Evolutionary conservation across 495 filamentous ascomycete species (phyloP).

Genomic region (Penicillium herquei): DNA sequence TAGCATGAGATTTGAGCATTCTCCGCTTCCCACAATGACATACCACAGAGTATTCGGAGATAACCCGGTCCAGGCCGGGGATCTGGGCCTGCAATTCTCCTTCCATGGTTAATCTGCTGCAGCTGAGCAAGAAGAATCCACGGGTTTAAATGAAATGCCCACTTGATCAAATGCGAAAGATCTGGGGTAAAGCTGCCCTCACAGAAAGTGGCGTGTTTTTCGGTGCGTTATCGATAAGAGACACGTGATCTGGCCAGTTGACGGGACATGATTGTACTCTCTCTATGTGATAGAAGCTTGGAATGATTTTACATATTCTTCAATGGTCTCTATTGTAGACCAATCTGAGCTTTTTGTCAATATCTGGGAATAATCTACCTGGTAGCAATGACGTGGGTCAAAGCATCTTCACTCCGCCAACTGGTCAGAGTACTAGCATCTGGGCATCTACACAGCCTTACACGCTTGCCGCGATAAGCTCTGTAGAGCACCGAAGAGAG

Average conservation of each 20-base stretch:
- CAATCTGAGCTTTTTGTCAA: too few relatives aligned
- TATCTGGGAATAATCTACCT: too few relatives aligned
- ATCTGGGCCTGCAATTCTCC: conserved; percentile 83
- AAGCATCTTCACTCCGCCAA: too few relatives aligned
- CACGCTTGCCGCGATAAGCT: too few relatives aligned
- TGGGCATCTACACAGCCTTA: too few relatives aligned
- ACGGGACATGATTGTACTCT: too few relatives aligned
- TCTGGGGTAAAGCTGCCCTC: conserved; percentile 11
- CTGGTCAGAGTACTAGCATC: too few relatives aligned
- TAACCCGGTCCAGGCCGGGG: conserved; percentile 82
- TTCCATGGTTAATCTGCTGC: conserved; percentile 62
- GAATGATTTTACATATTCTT: too few relatives aligned
- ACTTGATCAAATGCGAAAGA: neutral
- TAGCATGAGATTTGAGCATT: conserved; percentile 1
- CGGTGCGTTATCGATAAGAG: conserved; percentile 31
- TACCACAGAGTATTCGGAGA: conserved; percentile 86
- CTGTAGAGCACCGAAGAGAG: too few relatives aligned
- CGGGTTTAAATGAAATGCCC: neutral
- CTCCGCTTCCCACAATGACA: conserved; percentile 13
- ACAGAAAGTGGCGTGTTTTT: conserved; percentile 27
- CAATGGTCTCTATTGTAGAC: too few relatives aligned
- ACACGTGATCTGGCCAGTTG: conserved; percentile 13
- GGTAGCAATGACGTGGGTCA: too few relatives aligned
- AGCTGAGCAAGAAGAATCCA: neutral
- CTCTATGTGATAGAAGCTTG: too few relatives aligned